Conservation (phyloP, 257 asterid genomes). For the Capsicum chinense region DNA sequence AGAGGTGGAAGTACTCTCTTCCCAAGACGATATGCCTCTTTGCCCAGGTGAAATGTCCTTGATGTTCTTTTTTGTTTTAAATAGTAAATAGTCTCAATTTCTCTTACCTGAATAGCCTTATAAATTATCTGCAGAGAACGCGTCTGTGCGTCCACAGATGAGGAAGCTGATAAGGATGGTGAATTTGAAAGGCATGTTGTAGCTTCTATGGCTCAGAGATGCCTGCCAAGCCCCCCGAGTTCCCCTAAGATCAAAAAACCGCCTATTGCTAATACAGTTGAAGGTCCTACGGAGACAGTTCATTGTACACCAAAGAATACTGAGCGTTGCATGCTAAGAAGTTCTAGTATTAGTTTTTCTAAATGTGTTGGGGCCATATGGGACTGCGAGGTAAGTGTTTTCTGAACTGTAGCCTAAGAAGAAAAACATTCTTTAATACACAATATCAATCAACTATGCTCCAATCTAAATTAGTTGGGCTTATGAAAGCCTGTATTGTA, state of each 20-base stretch:
- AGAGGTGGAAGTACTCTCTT: constrained; percentile 54
- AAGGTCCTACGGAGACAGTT: constrained; percentile 47
- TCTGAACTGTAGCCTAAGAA: constrained; percentile 4
- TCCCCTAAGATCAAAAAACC: constrained; percentile 45
- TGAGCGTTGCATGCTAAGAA: constrained; percentile 81
- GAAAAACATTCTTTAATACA: background rate
- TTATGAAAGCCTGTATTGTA: background rate
- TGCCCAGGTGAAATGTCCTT: constrained; percentile 68
- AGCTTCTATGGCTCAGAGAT: constrained; percentile 56
- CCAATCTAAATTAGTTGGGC: background rate
- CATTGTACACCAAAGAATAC: constrained; percentile 62
- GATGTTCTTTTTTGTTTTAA: background rate
- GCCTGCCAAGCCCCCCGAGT: constrained; percentile 63
- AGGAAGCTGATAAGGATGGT: constrained; percentile 53
- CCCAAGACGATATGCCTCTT: constrained; percentile 88
- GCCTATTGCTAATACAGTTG: constrained; percentile 45
- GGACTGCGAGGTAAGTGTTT: constrained; percentile 62
- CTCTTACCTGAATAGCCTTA: constrained; percentile 18
- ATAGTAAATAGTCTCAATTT: background rate
- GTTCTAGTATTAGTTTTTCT: constrained; percentile 88
- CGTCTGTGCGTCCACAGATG: constrained; percentile 71
- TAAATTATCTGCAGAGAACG: constrained; percentile 66
- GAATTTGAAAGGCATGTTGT: constrained; percentile 49
- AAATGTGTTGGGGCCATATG: constrained; percentile 70
- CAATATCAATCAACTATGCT: background rate